Evolutionary conservation across 352 stramenopile species (phyloP).

Genomic region (Blastocystis sp.): DNA sequence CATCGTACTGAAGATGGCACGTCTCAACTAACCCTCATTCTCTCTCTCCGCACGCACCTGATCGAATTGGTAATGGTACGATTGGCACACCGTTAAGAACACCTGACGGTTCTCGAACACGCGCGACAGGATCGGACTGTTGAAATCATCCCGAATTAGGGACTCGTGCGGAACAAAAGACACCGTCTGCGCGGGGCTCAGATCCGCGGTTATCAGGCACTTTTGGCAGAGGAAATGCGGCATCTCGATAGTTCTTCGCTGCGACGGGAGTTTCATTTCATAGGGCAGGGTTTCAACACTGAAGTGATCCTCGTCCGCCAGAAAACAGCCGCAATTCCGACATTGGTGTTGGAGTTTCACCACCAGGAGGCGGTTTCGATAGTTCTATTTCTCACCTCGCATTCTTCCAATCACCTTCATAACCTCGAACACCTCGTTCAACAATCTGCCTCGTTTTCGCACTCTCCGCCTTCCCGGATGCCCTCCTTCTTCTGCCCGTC

Average conservation of each 20-base stretch:
- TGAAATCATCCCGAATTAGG: conserved; percentile 74
- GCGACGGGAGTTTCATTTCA: conserved; percentile 65
- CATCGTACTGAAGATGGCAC: conserved; percentile 98
- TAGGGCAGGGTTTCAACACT: conserved; percentile 73
- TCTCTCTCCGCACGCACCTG: conserved; percentile 71
- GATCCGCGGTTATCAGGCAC: neutral
- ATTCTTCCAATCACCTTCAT: conserved; percentile 12
- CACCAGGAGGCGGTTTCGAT: conserved; percentile 46
- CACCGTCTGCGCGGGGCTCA: neutral
- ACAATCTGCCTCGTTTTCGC: neutral
- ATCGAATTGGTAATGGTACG: conserved; percentile 98
- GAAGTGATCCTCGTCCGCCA: conserved; percentile 72
- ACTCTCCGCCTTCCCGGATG: neutral
- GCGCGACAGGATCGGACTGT: conserved; percentile 70
- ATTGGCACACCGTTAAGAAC: conserved; percentile 62
- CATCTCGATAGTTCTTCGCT: neutral
- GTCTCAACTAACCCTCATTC: conserved; percentile 76
- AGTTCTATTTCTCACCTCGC: conserved; percentile 70
- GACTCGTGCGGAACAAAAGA: neutral
- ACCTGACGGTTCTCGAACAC: conserved; percentile 54
- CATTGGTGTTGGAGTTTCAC: conserved; percentile 64
- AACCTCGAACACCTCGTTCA: neutral
- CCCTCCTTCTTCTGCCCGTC: neutral
- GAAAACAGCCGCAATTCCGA: conserved; percentile 4
- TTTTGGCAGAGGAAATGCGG: neutral